phyloP scores from a whole-genome alignment of 352 stramenopile genomes.

The Thalassiosira mediterranea region DNA sequence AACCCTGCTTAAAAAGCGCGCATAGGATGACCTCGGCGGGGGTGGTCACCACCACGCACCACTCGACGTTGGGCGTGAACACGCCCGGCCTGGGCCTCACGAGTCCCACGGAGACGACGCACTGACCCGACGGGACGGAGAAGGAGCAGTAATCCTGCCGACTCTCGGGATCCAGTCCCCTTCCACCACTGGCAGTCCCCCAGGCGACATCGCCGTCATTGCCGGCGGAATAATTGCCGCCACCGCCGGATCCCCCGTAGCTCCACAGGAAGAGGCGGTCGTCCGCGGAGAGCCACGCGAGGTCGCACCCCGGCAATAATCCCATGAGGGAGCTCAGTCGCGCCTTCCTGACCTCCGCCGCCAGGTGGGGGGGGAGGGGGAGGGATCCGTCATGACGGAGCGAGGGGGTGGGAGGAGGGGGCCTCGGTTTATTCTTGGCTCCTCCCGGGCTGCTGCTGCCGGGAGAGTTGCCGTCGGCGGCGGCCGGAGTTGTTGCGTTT shows the following conservation, averaged over 20 bases:
- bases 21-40: constrained; percentile 93
- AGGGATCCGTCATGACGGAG: constrained; percentile 61
- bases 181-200: not conserved
- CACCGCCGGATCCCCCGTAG: constrained; percentile 70
- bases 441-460: not conserved
- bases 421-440: not conserved
- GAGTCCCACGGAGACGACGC: constrained; percentile 91
- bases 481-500: not conserved
- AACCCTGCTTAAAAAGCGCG: constrained; percentile 83
- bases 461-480: not conserved
- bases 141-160: constrained; percentile 87
- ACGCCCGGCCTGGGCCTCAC: constrained; percentile 86
- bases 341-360: constrained; percentile 44
- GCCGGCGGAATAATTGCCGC: no score
- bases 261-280: constrained; percentile 94
- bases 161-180: constrained; percentile 47
- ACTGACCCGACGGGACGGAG: constrained; percentile 88
- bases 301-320: constrained; percentile 88
- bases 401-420: constrained; percentile 23
- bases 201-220: not conserved
- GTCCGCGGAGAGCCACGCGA: constrained; percentile 95
- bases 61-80: constrained; percentile 92
- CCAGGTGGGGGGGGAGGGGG: constrained; percentile 66
- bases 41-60: constrained; percentile 93
- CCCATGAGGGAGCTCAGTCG: constrained; percentile 86